Evolutionary conservation across 192 early-diverging fungal species (phyloP).

Genomic region (Jimgerdemannia flammicorona): DNA sequence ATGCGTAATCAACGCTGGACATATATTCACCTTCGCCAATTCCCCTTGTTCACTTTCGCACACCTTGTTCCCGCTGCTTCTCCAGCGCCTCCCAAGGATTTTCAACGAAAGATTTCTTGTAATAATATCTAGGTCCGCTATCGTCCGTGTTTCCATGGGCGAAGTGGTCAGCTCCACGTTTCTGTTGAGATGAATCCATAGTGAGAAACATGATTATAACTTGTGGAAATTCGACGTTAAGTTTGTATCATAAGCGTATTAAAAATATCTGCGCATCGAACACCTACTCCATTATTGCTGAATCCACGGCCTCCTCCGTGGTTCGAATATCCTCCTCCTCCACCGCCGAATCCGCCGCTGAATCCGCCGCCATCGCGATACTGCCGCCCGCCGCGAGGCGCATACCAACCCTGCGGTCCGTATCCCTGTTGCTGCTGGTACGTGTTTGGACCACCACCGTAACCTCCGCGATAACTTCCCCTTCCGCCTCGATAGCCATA

Average conservation of each 20-base stretch:
- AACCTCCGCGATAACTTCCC: neutral
- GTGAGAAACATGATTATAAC: neutral
- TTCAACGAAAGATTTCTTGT: neutral
- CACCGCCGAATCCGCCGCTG: neutral
- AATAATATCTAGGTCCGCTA: neutral
- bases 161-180: neutral
- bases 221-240: too few relatives aligned
- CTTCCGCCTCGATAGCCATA: neutral
- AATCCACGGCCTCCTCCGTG: neutral
- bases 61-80: neutral
- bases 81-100: neutral
- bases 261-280: too few relatives aligned
- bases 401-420: neutral
- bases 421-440: neutral
- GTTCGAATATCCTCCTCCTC: neutral
- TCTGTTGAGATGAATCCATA: neutral
- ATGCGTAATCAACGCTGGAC: too few relatives aligned
- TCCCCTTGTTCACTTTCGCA: too few relatives aligned
- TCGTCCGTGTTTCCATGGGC: neutral
- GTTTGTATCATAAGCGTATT: too few relatives aligned
- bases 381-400: too few relatives aligned
- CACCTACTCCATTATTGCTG: neutral
- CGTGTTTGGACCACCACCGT: neutral
- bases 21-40: too few relatives aligned
- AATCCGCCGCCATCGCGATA: neutral